A percentile compares a stretch with the other conserved stretches of the same genome.
These are phyloP conservation scores for Brettanomyces anomalus DNA, from an alignment of 805 yeast genomes.

Conservation along the genomic window DNA sequence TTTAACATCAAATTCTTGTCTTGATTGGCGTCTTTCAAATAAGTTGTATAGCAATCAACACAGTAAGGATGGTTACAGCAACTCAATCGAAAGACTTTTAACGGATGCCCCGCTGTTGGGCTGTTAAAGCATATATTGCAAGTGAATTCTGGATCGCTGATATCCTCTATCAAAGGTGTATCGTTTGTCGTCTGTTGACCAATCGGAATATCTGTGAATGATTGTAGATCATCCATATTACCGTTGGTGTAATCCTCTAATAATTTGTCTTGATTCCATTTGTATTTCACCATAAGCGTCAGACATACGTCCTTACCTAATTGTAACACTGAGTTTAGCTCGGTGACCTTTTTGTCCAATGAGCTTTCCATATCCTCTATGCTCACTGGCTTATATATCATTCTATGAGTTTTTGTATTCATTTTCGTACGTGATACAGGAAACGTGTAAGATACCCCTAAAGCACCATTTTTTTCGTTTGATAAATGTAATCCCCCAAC, in stretches of 20 bases:
- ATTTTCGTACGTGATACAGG: conserved; percentile 11
- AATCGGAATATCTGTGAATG: conserved; percentile 21
- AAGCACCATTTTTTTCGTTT: neutral
- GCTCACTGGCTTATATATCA: conserved; percentile 20
- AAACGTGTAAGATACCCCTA: conserved; percentile 10
- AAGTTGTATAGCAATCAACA: conserved; percentile 53
- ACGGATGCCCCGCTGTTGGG: conserved; percentile 22
- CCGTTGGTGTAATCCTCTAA: conserved; percentile 42
- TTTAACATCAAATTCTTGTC: conserved; percentile 38
- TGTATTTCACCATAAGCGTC: conserved; percentile 36
- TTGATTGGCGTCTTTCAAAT: conserved; percentile 38
- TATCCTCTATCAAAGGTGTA: conserved; percentile 2
- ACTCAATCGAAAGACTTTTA: conserved; percentile 34
- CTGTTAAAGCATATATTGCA: conserved; percentile 75
- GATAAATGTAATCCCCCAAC: neutral
- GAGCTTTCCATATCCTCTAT: conserved; percentile 24
- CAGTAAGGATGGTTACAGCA: conserved; percentile 72
- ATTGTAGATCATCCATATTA: conserved; percentile 23
- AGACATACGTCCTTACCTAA: conserved; percentile 31
- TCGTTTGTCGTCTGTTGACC: conserved; percentile 24
- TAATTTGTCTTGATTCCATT: conserved; percentile 52
- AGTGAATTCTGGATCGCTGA: conserved; percentile 24
- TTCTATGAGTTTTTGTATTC: conserved; percentile 19
- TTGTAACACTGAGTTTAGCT: conserved; percentile 29
- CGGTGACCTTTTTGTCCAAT: conserved; percentile 21